phyloP scores from a whole-genome alignment of 2,329 filamentous ascomycete genomes.

The Dendryphion nanum region DNA sequence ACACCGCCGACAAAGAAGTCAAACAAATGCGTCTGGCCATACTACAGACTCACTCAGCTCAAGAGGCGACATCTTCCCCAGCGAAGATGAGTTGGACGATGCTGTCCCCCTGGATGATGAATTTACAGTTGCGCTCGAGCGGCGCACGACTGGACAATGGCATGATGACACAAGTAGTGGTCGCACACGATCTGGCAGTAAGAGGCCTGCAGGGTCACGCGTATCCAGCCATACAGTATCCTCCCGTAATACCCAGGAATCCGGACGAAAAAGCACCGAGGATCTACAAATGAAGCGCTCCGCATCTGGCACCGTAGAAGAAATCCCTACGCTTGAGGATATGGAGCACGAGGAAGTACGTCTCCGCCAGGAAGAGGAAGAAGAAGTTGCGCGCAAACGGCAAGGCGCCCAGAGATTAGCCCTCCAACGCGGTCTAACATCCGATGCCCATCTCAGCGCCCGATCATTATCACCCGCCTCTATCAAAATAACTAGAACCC shows the following conservation, averaged over 20 bases:
- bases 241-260: slow-evolving; percentile 43
- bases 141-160: slow-evolving; percentile 58
- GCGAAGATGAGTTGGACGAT: slow-evolving; percentile 82
- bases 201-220: slow-evolving; percentile 48
- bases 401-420: slow-evolving; percentile 57
- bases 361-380: slow-evolving; percentile 55
- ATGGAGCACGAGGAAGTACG: slow-evolving; percentile 59
- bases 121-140: slow-evolving; percentile 78
- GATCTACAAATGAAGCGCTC: slow-evolving; percentile 20
- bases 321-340: slow-evolving; percentile 52
- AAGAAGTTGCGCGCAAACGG: slow-evolving; percentile 52
- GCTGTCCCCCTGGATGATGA: slow-evolving; percentile 91
- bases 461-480: slow-evolving; percentile 5
- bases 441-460: slow-evolving; percentile 18
- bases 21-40: slow-evolving; percentile 74
- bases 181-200: slow-evolving; percentile 47
- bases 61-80: slow-evolving; percentile 85
- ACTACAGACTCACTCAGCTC: slow-evolving; percentile 86
- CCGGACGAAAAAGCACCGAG: slow-evolving; percentile 16
- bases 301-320: slow-evolving; percentile 22
- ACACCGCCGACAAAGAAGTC: slow-evolving; percentile 65
- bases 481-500: slow-evolving; percentile 5
- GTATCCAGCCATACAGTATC: slow-evolving; percentile 46
- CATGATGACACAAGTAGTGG: slow-evolving; percentile 70
- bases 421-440: slow-evolving; percentile 50